phyloP scores from a whole-genome alignment of 495 filamentous ascomycete genomes.

The Lophiotrema nucula region DNA sequence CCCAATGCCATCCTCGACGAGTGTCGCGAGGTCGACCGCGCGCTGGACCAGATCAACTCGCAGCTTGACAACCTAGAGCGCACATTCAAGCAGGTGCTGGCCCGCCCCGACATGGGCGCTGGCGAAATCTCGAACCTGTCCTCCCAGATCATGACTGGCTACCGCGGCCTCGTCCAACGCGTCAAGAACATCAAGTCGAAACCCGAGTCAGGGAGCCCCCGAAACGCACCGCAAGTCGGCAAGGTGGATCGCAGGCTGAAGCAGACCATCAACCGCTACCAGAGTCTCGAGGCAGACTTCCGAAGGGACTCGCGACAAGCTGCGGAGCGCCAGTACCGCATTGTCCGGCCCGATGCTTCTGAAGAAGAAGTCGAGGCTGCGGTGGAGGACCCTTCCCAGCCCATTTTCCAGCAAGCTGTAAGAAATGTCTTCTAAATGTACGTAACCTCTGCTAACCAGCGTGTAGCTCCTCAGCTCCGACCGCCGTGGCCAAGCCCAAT shows the following conservation, averaged over 20 bases:
- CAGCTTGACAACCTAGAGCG: conserved; percentile 61
- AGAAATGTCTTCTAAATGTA: conserved; percentile 38
- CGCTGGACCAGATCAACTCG: conserved; percentile 70
- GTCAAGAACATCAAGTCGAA: conserved; percentile 77
- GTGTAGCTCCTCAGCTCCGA: conserved; percentile 58
- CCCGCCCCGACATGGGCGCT: conserved; percentile 31
- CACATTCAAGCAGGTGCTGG: conserved; percentile 29
- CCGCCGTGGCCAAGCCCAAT: conserved; percentile 75
- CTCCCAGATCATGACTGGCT: conserved; percentile 74
- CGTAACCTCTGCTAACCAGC: conserved; percentile 12
- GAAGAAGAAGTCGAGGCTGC: conserved; percentile 77
- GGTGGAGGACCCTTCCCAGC: conserved; percentile 65
- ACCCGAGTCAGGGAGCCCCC: conserved; percentile 65
- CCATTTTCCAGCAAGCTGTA: conserved; percentile 80
- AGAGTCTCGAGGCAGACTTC: conserved; percentile 71
- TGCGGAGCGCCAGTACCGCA: conserved; percentile 83
- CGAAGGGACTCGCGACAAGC: conserved; percentile 74
- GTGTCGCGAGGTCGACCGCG: conserved; percentile 71
- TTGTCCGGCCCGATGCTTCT: conserved; percentile 79
- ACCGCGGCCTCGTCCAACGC: conserved; percentile 69
- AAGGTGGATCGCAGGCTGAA: conserved; percentile 75
- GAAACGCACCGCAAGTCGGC: conserved; percentile 75
- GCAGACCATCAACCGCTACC: conserved; percentile 74
- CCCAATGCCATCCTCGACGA: conserved; percentile 79
- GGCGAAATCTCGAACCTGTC: conserved; percentile 56